Base-by-base conservation (phyloP, 176 grass and related monocot species). In the Oryza glumipatula region DNA sequence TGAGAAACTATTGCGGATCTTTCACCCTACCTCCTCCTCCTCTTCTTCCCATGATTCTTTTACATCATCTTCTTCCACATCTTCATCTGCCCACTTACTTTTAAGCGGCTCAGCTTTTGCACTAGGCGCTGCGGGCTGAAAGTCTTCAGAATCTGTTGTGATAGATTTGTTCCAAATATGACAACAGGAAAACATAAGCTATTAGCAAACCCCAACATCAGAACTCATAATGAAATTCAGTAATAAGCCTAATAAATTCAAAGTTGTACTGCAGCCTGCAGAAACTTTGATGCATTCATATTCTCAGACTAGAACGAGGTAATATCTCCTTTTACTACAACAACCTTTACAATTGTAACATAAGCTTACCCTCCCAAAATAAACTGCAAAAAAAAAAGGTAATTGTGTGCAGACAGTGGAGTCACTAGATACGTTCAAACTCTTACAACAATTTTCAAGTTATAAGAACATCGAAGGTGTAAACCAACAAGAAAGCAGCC, bases 21-120 rank as follows among this genome's bases (percentile, higher is more conserved):
- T 79, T 70, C 75, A 84, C 35, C 63, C 67, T 86, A 93, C 94
- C 91, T 96, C 87, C 28, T 90, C 93, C 54, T 91, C 92, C 7
- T 96, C 94, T 41, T 96, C 94, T 91, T 96, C 94, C 94, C 94
- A 96, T 15, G 94, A 96, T 15, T 96, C 94, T 76, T 96, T 96
- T 70, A 93, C 84, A 76, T 96, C 89, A 5, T 96, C 91, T 61
- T 91, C 91, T 71, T 96, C 94, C 33, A 73, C 94, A 87, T 93
- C 94, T 91, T 96, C 94, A 80, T 96, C 91, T 43, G n/a, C 94
- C 91, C 94, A 96, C 73, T 86, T 84, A 73, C 23, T 91, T 73
- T 96, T 96, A 58, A 86, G 60, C 28, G 80, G 84, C 66, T 96
- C 86, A 2, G 24, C 74, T 81, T 89, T 87, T 46, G 79, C 80